These are phyloP conservation scores for Arthrobotrys iridis DNA, from an alignment of 2,329 filamentous ascomycete species.

Conservation along the genomic window DNA sequence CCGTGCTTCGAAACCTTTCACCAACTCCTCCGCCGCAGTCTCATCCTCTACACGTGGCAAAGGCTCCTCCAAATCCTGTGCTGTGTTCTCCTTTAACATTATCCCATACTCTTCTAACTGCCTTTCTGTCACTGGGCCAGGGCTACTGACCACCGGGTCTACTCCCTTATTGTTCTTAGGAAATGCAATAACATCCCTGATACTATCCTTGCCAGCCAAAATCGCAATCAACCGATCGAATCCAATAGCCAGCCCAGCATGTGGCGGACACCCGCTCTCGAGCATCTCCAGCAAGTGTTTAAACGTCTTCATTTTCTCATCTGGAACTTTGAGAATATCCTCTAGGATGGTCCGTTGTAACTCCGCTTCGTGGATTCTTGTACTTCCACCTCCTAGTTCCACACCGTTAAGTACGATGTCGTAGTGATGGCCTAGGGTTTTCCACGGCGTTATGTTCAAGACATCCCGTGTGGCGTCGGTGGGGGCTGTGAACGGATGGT, in stretches of 20 bases:
- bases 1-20: not conserved
- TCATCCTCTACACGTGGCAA: not conserved
- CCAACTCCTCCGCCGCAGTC: not conserved
- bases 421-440: slow-evolving; percentile 85
- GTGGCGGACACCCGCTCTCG: slow-evolving; percentile 86
- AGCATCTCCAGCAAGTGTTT: slow-evolving; percentile 84
- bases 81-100: slow-evolving; percentile 1
- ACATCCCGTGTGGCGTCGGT: slow-evolving; percentile 78
- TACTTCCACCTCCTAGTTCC: slow-evolving; percentile 90
- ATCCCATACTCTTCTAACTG: slow-evolving; percentile 71
- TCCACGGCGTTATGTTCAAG: slow-evolving; percentile 75
- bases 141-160: slow-evolving; percentile 82
- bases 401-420: slow-evolving; percentile 95
- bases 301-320: slow-evolving; percentile 80
- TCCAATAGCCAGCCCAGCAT: slow-evolving; percentile 90
- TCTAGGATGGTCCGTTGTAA: slow-evolving; percentile 87
- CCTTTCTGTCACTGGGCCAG: slow-evolving; percentile 72
- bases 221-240: slow-evolving; percentile 88
- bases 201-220: slow-evolving; percentile 77
- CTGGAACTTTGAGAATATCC: slow-evolving; percentile 70
- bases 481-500: slow-evolving; percentile 96
- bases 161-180: slow-evolving; percentile 92
- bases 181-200: slow-evolving; percentile 95
- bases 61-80: not conserved
- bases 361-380: slow-evolving; percentile 85